These are phyloP conservation scores for Diaporthe velutina DNA, from an alignment of 2,329 filamentous ascomycete genomes.

Conservation along the genomic window DNA sequence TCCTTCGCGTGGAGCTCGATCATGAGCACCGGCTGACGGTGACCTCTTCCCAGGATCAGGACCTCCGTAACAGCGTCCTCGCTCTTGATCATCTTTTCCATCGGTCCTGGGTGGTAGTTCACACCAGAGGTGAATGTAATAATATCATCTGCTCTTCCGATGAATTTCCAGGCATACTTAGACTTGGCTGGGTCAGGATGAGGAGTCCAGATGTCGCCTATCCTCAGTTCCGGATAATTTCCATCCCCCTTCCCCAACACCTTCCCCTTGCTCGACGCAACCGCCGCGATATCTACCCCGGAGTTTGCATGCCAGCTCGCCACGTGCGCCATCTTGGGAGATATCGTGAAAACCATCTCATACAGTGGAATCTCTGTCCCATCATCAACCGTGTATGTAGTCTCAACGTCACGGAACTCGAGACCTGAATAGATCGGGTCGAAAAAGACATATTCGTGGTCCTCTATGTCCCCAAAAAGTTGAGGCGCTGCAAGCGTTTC, in stretches of 20 bases:
- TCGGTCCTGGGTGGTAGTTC: conserved; percentile 19
- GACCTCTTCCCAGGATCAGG: not conserved
- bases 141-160: conserved; percentile 42
- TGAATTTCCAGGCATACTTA: conserved; percentile 40
- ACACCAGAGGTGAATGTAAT: conserved; percentile 23
- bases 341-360: conserved; percentile 40
- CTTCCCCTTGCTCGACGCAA: not conserved
- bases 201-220: conserved; percentile 43
- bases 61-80: not conserved
- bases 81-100: conserved; percentile 18
- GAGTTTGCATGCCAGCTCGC: conserved; percentile 33
- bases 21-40: not conserved
- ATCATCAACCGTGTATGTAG: conserved; percentile 34
- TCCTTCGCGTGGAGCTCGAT: conserved; percentile 12
- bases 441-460: conserved; percentile 41
- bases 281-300: not conserved
- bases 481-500: conserved; percentile 38
- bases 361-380: conserved; percentile 33
- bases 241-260: not conserved
- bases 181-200: conserved; percentile 42
- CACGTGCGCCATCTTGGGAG: conserved; percentile 29
- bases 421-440: conserved; percentile 40
- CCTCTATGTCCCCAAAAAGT: conserved; percentile 34
- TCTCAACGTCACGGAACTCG: conserved; percentile 37
- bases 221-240: not conserved